These are phyloP conservation scores for Mucor ambiguus DNA, from an alignment of 371 early-diverging fungal genomes.

Conservation along the genomic window DNA sequence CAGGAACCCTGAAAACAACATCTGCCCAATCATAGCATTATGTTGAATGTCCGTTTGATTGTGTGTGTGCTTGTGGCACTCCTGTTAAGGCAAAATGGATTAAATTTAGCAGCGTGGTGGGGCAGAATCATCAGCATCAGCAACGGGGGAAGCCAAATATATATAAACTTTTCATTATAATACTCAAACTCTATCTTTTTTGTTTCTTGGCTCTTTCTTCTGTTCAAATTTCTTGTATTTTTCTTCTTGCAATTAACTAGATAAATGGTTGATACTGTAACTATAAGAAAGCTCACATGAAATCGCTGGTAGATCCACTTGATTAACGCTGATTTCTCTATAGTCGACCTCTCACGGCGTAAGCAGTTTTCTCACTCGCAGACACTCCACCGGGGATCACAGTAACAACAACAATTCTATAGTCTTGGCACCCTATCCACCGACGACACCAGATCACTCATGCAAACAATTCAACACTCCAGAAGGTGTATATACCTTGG, in stretches of 20 bases:
- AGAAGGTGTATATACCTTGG: slow-evolving; percentile 56
- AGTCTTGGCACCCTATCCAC: slow-evolving; percentile 39
- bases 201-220: neutral
- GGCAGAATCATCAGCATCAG: neutral
- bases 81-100: neutral
- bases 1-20: neutral
- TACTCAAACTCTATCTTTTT: neutral
- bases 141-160: slow-evolving; percentile 4
- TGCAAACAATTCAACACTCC: slow-evolving; percentile 52
- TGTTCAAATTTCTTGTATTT: neutral
- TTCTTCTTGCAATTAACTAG: neutral
- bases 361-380: slow-evolving; percentile 35
- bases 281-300: neutral
- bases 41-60: neutral
- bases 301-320: neutral
- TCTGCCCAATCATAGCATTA: neutral
- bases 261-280: slow-evolving; percentile 29
- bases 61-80: neutral
- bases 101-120: slow-evolving; percentile 1
- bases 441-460: slow-evolving; percentile 39
- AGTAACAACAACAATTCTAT: neutral
- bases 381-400: slow-evolving; percentile 41
- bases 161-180: slow-evolving; percentile 2
- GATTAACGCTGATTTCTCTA: neutral
- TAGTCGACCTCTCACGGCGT: slow-evolving; percentile 33